Evolutionary conservation across 2,329 filamentous ascomycete genomes (phyloP).

Genomic region (Fragosphaeria purpurea): DNA sequence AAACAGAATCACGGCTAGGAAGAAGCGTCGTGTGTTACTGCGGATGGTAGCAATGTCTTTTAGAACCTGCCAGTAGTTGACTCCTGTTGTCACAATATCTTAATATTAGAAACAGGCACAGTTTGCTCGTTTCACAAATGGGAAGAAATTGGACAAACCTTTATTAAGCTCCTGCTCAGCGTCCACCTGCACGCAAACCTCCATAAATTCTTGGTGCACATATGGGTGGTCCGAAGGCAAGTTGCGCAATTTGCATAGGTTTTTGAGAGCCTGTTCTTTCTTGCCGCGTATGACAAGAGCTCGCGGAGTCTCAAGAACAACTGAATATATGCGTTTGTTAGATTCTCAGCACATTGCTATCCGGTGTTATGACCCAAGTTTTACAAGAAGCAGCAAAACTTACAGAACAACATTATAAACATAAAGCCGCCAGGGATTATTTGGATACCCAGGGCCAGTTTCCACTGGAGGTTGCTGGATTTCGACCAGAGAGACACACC

Average conservation of each 20-base stretch:
- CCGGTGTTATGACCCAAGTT: not conserved
- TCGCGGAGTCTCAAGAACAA: conserved; percentile 25
- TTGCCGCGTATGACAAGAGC: conserved; percentile 26
- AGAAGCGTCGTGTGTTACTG: conserved; percentile 18
- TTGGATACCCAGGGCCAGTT: conserved; percentile 26
- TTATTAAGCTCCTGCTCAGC: conserved; percentile 15
- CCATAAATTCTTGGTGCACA: conserved; percentile 26
- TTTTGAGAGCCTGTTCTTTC: conserved; percentile 23
- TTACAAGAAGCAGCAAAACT: not conserved
- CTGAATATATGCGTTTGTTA: conserved; percentile 2
- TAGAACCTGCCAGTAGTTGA: conserved; percentile 1
- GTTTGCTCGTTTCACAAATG: too few species aligned
- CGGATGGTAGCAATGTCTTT: conserved; percentile 16
- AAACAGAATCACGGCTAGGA: conserved; percentile 18
- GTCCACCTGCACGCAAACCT: conserved; percentile 25
- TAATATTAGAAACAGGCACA: too few species aligned
- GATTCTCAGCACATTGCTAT: not conserved
- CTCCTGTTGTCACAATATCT: too few species aligned
- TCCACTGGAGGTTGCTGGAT: conserved; percentile 26
- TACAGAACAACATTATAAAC: conserved; percentile 24
- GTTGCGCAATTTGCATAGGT: conserved; percentile 27
- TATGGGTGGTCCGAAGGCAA: conserved; percentile 28
- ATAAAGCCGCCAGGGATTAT: conserved; percentile 27
- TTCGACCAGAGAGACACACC: conserved; percentile 18
- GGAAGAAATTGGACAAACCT: too few species aligned